Percentiles rank a stretch among this genome's conserved stretches.
phyloP scores from a whole-genome alignment of 2,329 filamentous ascomycete genomes.

The Ceratocystis destructans region DNA sequence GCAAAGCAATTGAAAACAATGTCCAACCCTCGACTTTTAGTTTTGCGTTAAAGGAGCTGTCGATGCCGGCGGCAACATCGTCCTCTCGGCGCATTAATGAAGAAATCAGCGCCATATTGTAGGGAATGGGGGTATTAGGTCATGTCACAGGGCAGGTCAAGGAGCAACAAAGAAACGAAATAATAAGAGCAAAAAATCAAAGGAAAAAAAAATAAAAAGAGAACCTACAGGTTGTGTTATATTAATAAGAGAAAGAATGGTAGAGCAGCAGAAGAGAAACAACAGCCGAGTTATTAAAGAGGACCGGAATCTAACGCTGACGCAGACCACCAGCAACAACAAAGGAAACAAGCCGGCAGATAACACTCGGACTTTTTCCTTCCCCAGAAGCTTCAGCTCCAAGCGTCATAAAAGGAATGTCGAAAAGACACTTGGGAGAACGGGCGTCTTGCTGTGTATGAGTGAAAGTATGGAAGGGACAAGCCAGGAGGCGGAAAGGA shows the following conservation, averaged over 20 bases:
- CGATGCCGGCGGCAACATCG: slow-evolving; percentile 15
- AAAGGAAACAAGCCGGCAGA: neutral
- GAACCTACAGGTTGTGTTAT: neutral
- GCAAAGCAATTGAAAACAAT: slow-evolving; percentile 14
- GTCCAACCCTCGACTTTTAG: slow-evolving; percentile 17
- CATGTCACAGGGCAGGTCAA: neutral
- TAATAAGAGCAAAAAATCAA: neutral
- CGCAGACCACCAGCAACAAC: neutral
- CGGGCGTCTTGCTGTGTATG: neutral
- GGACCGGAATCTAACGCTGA: neutral
- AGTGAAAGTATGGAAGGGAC: neutral
- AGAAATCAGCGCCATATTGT: slow-evolving; percentile 7
- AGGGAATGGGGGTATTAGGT: neutral
- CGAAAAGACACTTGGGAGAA: neutral
- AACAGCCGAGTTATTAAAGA: slow-evolving; percentile 1
- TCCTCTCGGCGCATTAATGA: slow-evolving; percentile 8
- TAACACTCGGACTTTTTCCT: neutral
- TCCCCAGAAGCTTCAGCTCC: slow-evolving; percentile 2
- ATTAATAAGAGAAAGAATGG: slow-evolving; percentile 1
- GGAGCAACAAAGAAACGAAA: neutral
- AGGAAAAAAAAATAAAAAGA: neutral
- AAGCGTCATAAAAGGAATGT: neutral
- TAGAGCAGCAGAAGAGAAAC: neutral
- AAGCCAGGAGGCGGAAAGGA: neutral
- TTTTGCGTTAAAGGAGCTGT: slow-evolving; percentile 13